phyloP scores from a whole-genome alignment of 2,329 filamentous ascomycete genomes.

The Fusarium buharicum region DNA sequence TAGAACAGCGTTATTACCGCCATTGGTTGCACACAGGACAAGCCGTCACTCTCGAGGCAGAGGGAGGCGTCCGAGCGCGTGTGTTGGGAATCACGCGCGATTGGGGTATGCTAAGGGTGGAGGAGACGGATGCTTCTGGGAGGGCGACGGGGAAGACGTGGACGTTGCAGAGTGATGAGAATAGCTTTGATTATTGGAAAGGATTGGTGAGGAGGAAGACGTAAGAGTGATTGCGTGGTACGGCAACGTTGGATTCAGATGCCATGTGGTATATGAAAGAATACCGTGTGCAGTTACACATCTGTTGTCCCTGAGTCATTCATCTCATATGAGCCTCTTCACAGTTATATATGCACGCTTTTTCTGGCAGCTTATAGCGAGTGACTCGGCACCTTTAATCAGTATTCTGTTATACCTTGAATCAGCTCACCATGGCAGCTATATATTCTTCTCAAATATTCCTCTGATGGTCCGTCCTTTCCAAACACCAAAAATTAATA shows the following conservation, averaged over 20 bases:
- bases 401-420: neutral
- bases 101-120: conserved; percentile 86
- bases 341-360: too few relatives aligned
- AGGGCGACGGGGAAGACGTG: conserved; percentile 79
- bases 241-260: too few relatives aligned
- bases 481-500: too few relatives aligned
- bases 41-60: conserved; percentile 78
- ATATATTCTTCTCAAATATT: neutral
- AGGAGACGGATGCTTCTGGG: conserved; percentile 81
- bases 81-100: conserved; percentile 92
- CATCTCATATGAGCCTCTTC: too few relatives aligned
- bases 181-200: conserved; percentile 97
- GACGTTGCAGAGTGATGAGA: conserved; percentile 93
- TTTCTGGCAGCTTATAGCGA: too few relatives aligned
- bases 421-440: conserved; percentile 9
- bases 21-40: conserved; percentile 87
- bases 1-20: conserved; percentile 82
- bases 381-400: too few relatives aligned
- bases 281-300: too few relatives aligned
- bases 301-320: too few relatives aligned
- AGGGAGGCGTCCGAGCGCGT: conserved; percentile 77
- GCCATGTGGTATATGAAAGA: too few relatives aligned
- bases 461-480: too few relatives aligned
- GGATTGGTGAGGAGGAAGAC: conserved; percentile 85
- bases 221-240: neutral